Evolutionary conservation across 306 rosid species (phyloP), one percentile per base, ranked within the genome.

Genomic region (Bauhinia variegata): DNA sequence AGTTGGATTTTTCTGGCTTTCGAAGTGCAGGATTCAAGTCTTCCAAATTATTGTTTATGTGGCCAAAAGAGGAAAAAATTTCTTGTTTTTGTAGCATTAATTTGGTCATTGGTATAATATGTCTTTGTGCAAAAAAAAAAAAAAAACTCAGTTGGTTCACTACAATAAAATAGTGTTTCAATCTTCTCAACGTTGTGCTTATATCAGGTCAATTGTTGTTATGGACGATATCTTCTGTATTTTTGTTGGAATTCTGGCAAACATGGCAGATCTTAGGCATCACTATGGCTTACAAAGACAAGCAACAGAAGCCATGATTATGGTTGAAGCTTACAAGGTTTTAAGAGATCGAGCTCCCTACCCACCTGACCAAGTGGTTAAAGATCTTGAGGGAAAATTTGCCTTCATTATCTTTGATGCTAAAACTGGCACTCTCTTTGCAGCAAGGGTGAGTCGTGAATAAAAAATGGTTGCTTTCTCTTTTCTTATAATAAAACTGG

Each of bases 321-420:
- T 82, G 34, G 73, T 79, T 79, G 92, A 83, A 76, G 91, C 82
- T 37, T 86, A 79, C 28, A 81, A 83, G 78, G 74, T 11, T 13
- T 70, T 83, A 38, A 79, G 89, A 79, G 92, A 84, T 54, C 64
- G 89, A 65, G 92, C 85, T 10, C 89, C 87, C 8, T 87, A 79
- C 50, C 92, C 92, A 15, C 79, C 87, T 65, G 87, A 87, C 51
- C 87, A 79, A 84, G 80, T 87, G 57, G 81, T 87, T 12, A 79
- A 77, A 79, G 79, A 87, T 70, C 82, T 87, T 23, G 76, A 79
- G 32, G 89, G 92, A 43, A 81, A 87, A 48, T 87, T 86, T 12
- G 77, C 89, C 39, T 79, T 84, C 71, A 44, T 81, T 28, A 71
- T 87, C 76, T 87, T 87, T 54, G 92, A 87, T 68, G 77, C 70